Evolutionary conservation across 345 rosid genomes (phyloP).

Genomic region (Brassica juncea): DNA sequence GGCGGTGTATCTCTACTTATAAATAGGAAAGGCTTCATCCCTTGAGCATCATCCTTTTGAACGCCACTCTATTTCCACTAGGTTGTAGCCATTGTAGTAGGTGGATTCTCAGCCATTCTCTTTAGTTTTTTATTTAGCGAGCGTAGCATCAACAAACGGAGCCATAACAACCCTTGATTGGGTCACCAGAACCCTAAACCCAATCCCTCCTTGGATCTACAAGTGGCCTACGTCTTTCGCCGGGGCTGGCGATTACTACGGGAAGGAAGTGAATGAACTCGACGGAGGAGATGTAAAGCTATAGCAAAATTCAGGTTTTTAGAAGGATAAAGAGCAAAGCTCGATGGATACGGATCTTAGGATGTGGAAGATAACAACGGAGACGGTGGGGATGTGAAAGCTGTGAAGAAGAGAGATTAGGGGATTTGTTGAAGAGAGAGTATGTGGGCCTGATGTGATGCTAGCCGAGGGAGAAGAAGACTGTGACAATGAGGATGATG

Average conservation of each 20-base stretch:
- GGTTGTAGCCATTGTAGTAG: too few relatives aligned
- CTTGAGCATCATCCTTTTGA: too few relatives aligned
- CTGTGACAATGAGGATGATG: slow-evolving; percentile 38
- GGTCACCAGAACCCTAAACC: slow-evolving; percentile 40
- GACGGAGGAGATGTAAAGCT: slow-evolving; percentile 25
- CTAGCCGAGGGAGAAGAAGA: slow-evolving; percentile 49
- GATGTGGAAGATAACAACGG: slow-evolving; percentile 48
- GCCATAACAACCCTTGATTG: slow-evolving; percentile 34
- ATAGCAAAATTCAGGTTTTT: slow-evolving; percentile 36
- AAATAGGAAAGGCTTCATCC: too few relatives aligned
- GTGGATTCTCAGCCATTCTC: too few relatives aligned
- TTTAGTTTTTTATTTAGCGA: slow-evolving; percentile 15
- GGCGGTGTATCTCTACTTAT: too few relatives aligned
- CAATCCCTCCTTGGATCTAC: slow-evolving; percentile 55
- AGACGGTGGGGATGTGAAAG: slow-evolving; percentile 29
- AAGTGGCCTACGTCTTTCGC: slow-evolving; percentile 45
- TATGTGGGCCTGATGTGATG: slow-evolving; percentile 82
- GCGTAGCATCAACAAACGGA: slow-evolving; percentile 31
- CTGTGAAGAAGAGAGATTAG: slow-evolving; percentile 66
- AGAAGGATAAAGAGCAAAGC: slow-evolving; percentile 54
- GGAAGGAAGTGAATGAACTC: not conserved
- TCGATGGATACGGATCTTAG: slow-evolving; percentile 78
- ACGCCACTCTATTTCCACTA: too few relatives aligned
- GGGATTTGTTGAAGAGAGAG: slow-evolving; percentile 79
- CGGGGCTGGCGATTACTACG: not conserved